Base-by-base conservation (phyloP, 2,329 filamentous ascomycete species). In the Ceratocystis papillata region DNA sequence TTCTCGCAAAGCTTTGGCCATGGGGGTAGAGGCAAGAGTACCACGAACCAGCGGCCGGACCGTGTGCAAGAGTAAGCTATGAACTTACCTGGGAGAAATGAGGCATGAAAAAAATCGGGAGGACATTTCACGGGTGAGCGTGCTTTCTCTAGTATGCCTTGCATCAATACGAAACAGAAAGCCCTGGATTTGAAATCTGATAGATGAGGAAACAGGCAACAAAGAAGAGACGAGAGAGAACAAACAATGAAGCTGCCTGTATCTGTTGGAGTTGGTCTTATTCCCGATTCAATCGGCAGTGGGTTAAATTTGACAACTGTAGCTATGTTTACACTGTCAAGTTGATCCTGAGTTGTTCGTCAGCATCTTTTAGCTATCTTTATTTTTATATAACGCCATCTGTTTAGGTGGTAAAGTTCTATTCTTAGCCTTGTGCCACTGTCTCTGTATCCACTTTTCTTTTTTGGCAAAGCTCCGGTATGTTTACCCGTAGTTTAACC, bases 371-470 rank as follows among this genome's bases (percentile, higher is more conserved):
- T 30, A 8, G 17, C 30, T n/a, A 12, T 57, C 25, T 37, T 59
- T 59, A 37, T 59, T 59, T 59, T 59, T 59, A 1, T 37, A 28
- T 8, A 10, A 53, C 22, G 25, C 20, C 48, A 10, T 25, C 20
- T 20, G 8, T 12, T 17, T 15, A 53, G 10, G 55, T 15, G 55
- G 55, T 28, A 59, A 59, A 59, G 55, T 8, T 59, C 55, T 59
- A 59, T 59, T 59, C 55, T 59, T 28, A n/a, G 55, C 55, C 5
- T 59, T 37, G 55, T 59, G 55, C 55, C 55, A 30, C 55, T 59
- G 25, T 59, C 28, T 5, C 17, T 5, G n/a, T 30, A 10, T 2
- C 17, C 48, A 50, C 7, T 3, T 25, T 53, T 25, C 48, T 20
- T 48, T n/a, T 4, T 48, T 48, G 37, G 37, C 37, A 5, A 5